Percentiles rank a stretch among this genome's conserved stretches.
Conservation (phyloP, 164 flowering plant genomes). For the Stephania cephalantha region DNA sequence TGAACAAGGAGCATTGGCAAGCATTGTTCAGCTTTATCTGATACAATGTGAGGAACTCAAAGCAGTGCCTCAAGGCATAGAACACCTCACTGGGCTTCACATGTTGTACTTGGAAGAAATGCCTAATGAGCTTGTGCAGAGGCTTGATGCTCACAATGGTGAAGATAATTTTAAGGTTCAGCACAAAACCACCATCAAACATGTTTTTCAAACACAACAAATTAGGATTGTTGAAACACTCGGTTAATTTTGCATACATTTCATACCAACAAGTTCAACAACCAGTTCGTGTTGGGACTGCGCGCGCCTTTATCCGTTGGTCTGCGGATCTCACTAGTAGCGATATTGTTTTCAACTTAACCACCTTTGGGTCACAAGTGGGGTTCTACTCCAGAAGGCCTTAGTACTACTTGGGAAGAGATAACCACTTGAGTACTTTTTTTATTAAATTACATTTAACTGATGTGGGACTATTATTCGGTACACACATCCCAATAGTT, state of each 20-base stretch:
- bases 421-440: no score
- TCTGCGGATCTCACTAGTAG: no score
- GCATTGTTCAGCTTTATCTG: conserved; percentile 19
- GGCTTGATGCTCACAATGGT: conserved; percentile 2
- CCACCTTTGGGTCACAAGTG: no score
- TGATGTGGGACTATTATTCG: no score
- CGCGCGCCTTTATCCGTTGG: no score
- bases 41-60: conserved; percentile 21
- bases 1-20: conserved; percentile 30
- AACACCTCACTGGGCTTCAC: conserved; percentile 26
- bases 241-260: background rate
- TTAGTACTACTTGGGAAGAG: no score
- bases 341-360: no score
- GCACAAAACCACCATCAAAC: conserved; percentile 21
- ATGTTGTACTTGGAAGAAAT: conserved; percentile 27
- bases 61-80: conserved; percentile 29
- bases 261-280: no score
- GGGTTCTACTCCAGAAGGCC: no score
- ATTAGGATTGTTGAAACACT: conserved; percentile 16
- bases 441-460: no score
- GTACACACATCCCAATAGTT: no score
- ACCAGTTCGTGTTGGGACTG: no score
- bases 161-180: conserved; percentile 9
- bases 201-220: conserved; percentile 12
- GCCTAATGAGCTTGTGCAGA: conserved; percentile 26